These are phyloP conservation scores for Clavispora phyllophila DNA, from an alignment of 805 yeast species.

Conservation along the genomic window DNA sequence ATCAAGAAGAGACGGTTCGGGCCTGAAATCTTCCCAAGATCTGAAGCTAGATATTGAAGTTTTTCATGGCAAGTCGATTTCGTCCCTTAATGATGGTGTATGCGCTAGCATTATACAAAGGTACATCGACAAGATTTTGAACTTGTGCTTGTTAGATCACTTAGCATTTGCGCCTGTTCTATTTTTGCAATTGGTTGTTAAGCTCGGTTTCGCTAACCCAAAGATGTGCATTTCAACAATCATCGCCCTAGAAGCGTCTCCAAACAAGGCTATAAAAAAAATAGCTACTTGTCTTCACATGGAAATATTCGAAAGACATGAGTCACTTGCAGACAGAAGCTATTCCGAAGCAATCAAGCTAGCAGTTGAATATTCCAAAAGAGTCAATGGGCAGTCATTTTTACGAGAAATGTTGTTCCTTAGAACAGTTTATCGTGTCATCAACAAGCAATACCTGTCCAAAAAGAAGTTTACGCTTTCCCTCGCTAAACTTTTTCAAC, in stretches of 20 bases:
- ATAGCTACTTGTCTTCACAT: constrained; percentile 51
- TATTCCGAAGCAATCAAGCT: constrained; percentile 57
- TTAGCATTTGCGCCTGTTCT: constrained; percentile 48
- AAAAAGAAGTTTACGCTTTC: constrained; percentile 38
- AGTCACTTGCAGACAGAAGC: constrained; percentile 62
- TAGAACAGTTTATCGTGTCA: constrained; percentile 35
- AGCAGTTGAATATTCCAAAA: constrained; percentile 44
- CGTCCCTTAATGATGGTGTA: constrained; percentile 59
- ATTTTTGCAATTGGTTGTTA: constrained; percentile 51
- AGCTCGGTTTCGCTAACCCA: constrained; percentile 73
- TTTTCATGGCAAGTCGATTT: constrained; percentile 48
- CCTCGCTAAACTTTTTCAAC: constrained; percentile 15
- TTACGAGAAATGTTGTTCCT: constrained; percentile 31
- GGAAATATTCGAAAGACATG: constrained; percentile 59
- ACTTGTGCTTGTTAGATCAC: constrained; percentile 43
- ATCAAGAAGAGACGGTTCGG: constrained; percentile 34
- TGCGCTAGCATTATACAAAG: constrained; percentile 70
- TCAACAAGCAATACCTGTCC: constrained; percentile 34
- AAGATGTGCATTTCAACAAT: constrained; percentile 62
- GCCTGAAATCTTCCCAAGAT: constrained; percentile 27
- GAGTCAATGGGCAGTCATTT: constrained; percentile 10
- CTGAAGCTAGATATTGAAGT: constrained; percentile 41
- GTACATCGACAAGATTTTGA: constrained; percentile 46
- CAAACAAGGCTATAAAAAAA: constrained; percentile 34
- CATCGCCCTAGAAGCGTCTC: constrained; percentile 62